phyloP scores from a whole-genome alignment of 2,329 filamentous ascomycete genomes.

The Epichloe typhina region DNA sequence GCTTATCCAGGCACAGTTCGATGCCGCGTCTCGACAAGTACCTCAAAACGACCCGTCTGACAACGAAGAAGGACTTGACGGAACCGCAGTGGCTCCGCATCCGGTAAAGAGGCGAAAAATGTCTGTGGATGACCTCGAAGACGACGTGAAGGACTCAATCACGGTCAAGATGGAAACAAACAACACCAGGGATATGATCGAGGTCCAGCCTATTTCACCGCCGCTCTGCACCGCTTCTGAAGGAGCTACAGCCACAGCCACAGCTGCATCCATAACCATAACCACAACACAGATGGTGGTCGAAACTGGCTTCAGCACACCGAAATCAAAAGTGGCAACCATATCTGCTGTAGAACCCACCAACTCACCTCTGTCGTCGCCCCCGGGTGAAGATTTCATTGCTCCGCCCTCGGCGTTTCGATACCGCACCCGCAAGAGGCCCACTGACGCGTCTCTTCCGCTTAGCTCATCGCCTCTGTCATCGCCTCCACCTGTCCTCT shows the following conservation, averaged over 20 bases:
- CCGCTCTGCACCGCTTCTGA: not conserved
- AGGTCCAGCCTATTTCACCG: not conserved
- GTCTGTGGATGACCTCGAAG: slow-evolving; percentile 6
- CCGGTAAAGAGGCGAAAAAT: slow-evolving; percentile 22
- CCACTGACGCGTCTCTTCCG: slow-evolving; percentile 12
- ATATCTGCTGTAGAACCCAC: slow-evolving; percentile 11
- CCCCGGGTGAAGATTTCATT: slow-evolving; percentile 19
- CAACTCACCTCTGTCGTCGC: slow-evolving; percentile 26
- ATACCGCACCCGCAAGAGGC: slow-evolving; percentile 11
- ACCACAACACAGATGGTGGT: not conserved
- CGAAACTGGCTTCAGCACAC: slow-evolving; percentile 6
- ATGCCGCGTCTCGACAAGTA: slow-evolving; percentile 32
- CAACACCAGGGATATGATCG: not conserved
- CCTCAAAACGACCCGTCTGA: slow-evolving; percentile 16
- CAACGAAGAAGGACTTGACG: slow-evolving; percentile 11
- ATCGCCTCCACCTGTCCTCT: slow-evolving; percentile 39
- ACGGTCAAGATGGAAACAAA: not conserved
- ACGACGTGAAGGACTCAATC: not conserved
- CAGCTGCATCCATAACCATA: not conserved
- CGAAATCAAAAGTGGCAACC: slow-evolving; percentile 3
- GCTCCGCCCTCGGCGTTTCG: slow-evolving; percentile 14
- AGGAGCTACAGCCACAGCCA: not conserved
- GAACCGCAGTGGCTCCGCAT: slow-evolving; percentile 9
- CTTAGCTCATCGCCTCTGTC: slow-evolving; percentile 42
- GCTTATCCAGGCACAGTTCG: slow-evolving; percentile 55